Evolutionary conservation across 305 asterid species (phyloP).

Genomic region (Solanum hybrid): DNA sequence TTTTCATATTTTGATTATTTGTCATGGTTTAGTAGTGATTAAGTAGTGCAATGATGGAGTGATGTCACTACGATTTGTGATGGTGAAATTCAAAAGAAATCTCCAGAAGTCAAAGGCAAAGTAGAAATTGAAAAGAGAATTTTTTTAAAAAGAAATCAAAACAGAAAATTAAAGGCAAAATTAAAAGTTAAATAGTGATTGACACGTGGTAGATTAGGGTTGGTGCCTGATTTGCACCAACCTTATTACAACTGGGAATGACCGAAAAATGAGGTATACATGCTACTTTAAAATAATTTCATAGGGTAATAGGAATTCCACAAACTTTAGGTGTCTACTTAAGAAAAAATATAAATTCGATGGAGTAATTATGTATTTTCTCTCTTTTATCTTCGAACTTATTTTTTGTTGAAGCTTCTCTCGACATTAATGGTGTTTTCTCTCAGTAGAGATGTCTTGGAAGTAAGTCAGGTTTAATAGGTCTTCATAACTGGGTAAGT

Average conservation of each 20-base stretch:
- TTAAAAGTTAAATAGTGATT: neutral
- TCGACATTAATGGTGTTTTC: no score
- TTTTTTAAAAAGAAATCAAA: no score
- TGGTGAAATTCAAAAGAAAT: neutral
- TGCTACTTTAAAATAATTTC: neutral
- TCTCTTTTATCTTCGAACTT: no score
- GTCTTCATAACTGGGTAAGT: no score
- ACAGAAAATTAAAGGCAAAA: neutral
- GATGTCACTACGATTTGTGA: neutral
- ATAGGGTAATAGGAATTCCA: no score
- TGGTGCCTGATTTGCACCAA: neutral
- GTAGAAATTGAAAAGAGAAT: neutral
- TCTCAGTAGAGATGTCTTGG: no score
- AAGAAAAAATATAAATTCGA: no score
- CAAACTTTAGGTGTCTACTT: no score
- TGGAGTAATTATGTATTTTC: neutral
- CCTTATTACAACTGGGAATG: neutral
- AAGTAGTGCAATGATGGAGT: neutral
- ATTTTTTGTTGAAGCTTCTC: no score
- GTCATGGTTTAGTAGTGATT: no score
- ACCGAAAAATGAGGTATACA: neutral
- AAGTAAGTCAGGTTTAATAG: no score
- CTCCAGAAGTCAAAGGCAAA: neutral
- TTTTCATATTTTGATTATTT: no score
- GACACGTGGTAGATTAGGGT: neutral